Percentiles rank a stretch among this genome's conserved stretches.
Conservation (phyloP, 805 yeast species). For the Saccharomyces cerevisiae region DNA sequence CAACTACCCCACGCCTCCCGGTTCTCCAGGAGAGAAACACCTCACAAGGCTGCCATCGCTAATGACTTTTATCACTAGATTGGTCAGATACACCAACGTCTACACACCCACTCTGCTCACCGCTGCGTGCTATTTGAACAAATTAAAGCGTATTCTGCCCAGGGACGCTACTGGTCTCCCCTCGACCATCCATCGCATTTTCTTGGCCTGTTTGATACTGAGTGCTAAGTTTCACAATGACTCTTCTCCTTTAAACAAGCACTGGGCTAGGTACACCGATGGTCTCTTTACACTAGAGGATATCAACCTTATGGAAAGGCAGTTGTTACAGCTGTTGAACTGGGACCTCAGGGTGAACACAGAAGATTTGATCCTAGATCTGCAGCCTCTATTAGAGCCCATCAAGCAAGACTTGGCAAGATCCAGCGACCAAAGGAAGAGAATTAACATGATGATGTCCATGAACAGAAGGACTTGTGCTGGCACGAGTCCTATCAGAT, state of each 20-base stretch:
- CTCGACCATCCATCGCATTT: conserved; percentile 71
- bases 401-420: conserved; percentile 45
- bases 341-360: conserved; percentile 66
- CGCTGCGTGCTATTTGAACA: conserved; percentile 59
- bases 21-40: conserved; percentile 18
- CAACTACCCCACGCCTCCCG: conserved; percentile 30
- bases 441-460: conserved; percentile 5
- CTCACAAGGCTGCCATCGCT: conserved; percentile 45
- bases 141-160: conserved; percentile 54
- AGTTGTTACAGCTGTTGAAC: conserved; percentile 54
- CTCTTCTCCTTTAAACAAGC: conserved; percentile 66
- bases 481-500: conserved; percentile 2
- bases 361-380: conserved; percentile 56
- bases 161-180: conserved; percentile 68
- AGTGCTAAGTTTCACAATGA: conserved; percentile 72
- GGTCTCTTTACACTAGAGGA: conserved; percentile 61
- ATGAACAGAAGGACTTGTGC: conserved; percentile 2
- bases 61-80: conserved; percentile 62
- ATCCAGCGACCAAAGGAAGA: conserved; percentile 18
- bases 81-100: conserved; percentile 71
- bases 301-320: conserved; percentile 75
- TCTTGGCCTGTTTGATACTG: conserved; percentile 64
- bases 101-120: conserved; percentile 72
- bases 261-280: conserved; percentile 75
- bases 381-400: conserved; percentile 66